A percentile compares a stretch with the other conserved stretches of the same genome.
These are phyloP conservation scores for Syzygium syzygioides DNA, from an alignment of 441 rosid genomes.

Conservation along the genomic window DNA sequence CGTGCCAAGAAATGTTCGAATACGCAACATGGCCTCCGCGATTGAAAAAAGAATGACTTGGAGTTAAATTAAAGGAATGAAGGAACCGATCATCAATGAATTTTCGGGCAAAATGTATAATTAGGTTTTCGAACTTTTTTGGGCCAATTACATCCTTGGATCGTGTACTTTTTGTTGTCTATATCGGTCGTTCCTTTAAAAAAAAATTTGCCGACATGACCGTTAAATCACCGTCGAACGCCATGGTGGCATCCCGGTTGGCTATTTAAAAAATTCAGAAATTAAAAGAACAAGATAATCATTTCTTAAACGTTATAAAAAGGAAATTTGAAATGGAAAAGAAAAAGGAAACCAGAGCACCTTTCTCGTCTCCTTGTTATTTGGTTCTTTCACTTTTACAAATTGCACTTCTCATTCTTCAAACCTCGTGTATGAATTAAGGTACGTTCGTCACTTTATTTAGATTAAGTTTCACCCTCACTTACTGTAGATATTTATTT, in stretches of 20 bases:
- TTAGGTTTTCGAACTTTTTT: neutral
- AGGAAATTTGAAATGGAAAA: neutral
- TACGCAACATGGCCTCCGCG: no score
- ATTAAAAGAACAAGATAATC: neutral
- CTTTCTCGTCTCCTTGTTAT: neutral
- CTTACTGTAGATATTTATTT: neutral
- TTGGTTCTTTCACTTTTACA: neutral
- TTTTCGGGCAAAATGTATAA: no score
- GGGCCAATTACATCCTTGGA: neutral
- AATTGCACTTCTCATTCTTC: neutral
- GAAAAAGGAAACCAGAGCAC: neutral
- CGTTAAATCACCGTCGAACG: neutral
- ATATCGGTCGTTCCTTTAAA: neutral
- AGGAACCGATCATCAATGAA: no score
- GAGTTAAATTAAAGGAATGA: no score
- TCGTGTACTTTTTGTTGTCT: neutral
- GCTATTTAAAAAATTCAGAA: neutral
- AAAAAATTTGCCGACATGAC: neutral
- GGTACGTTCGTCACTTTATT: neutral
- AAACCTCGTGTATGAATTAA: neutral
- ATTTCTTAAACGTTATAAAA: no score
- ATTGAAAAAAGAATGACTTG: no score
- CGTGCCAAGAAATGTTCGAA: no score
- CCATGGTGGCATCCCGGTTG: neutral
- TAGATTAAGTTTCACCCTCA: neutral